A percentile compares a stretch with the other conserved stretches of the same genome.
Conservation (phyloP, 805 yeast genomes). For the Pichia insulana region DNA sequence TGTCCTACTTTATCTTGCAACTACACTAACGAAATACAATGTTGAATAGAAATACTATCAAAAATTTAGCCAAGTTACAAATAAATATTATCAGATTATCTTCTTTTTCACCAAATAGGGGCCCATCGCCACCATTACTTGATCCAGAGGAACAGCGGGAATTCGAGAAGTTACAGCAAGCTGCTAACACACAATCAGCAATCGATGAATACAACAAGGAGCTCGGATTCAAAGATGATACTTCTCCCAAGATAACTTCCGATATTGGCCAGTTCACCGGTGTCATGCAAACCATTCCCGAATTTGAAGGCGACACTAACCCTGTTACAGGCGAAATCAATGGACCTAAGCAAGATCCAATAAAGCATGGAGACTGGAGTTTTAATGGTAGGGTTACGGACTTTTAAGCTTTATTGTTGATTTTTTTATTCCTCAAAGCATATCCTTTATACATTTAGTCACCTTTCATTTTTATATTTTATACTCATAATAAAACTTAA, state of each 20-base stretch:
- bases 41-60: neutral
- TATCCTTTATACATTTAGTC: no score
- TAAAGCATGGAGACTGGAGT: conserved; percentile 78
- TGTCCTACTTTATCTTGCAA: no score
- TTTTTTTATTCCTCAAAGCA: conserved; percentile 5
- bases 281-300: conserved; percentile 74
- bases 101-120: conserved; percentile 14
- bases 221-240: conserved; percentile 23
- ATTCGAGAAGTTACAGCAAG: conserved; percentile 75
- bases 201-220: conserved; percentile 60
- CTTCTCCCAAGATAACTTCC: conserved; percentile 23
- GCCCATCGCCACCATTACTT: conserved; percentile 60
- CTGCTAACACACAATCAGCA: conserved; percentile 72
- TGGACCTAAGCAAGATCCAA: conserved; percentile 97
- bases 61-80: neutral
- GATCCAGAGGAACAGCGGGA: conserved; percentile 81
- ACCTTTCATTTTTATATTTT: no score
- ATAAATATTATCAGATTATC: conserved; percentile 4
- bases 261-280: conserved; percentile 61
- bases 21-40: neutral
- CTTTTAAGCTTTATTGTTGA: conserved; percentile 36
- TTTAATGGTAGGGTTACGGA: conserved; percentile 96
- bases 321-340: conserved; percentile 94
- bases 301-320: conserved; percentile 89
- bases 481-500: no score